Percentiles rank a stretch among this genome's conserved stretches.
These are phyloP conservation scores for Debaryomycetaceae sp. DNA, from an alignment of 1,139 yeast genomes.

Conservation along the genomic window DNA sequence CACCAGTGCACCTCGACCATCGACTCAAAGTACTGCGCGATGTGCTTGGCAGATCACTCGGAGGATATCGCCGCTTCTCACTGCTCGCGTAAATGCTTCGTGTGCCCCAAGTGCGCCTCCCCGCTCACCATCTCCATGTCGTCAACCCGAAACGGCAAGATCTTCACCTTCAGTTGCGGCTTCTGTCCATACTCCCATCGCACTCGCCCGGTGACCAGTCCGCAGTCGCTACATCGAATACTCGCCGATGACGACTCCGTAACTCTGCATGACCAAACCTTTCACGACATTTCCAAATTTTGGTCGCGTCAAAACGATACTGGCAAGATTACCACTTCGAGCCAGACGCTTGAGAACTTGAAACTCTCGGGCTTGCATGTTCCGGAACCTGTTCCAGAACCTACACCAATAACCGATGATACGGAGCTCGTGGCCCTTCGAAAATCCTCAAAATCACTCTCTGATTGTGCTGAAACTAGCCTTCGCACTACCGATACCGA, in stretches of 20 bases:
- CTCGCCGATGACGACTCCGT: slow-evolving; percentile 8
- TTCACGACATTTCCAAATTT: background rate
- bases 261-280: slow-evolving; percentile 2
- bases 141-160: slow-evolving; percentile 18
- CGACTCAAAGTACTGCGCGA: slow-evolving; percentile 23
- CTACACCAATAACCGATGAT: too few species aligned
- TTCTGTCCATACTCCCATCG: slow-evolving; percentile 19
- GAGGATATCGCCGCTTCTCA: slow-evolving; percentile 8
- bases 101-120: slow-evolving; percentile 26
- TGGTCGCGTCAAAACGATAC: too few species aligned
- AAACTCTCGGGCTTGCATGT: background rate
- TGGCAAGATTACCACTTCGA: slow-evolving; percentile 2
- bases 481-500: background rate
- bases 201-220: slow-evolving; percentile 22
- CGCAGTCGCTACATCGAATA: slow-evolving; percentile 23
- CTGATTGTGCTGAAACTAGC: too few species aligned
- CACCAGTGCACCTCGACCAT: slow-evolving; percentile 16
- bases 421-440: background rate
- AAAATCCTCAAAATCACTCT: background rate
- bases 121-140: slow-evolving; percentile 13
- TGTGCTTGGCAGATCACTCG: slow-evolving; percentile 26
- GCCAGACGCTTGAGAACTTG: background rate
- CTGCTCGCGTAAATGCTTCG: slow-evolving; percentile 30
- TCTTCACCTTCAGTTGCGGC: slow-evolving; percentile 22
- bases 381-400: too few species aligned